Base-by-base conservation (phyloP, 1,284 basidiomycete genomes). In the Ceratobasidium sp. region DNA sequence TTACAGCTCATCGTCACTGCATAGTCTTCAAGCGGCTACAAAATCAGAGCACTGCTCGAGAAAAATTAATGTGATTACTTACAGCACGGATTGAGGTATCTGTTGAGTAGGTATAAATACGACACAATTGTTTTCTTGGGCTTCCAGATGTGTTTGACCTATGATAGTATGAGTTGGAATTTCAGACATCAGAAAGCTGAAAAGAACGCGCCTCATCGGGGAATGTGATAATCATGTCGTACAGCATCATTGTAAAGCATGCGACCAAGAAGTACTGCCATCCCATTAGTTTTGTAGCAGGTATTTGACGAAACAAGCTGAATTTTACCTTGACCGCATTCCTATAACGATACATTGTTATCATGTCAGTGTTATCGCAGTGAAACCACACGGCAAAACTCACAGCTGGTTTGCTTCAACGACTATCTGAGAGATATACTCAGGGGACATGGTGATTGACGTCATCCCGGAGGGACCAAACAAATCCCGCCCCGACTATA, bases 221-320 rank as follows among this genome's bases (percentile, higher is more conserved):
- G 13, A 78, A 42, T 3, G 78, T 78, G 28, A 75, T 42, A 65
- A 56, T 46, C 46, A 76, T 48, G 56, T 78, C 78, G 46, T 75
- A 78, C 3, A 76, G 46, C 33, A 78, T 59, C 20, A 78, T 66
- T 1, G 64, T 66, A 15, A 66, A 48, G 20, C 64, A 66, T 46
- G 64, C 64, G 6, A 50, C 28, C 13, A 66, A 33, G 64, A 66
- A 66, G n/a, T 66, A 66, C 64, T 66, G 5, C 38, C n/a, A 15
- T 5, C 10, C 12, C n/a, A 26, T 66, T 12, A 48, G 62, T 65
- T 44, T n/a, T 65, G 5, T 40, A 57, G 26, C 28, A 12, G 20
- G n/a, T 7, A 38, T 40, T 42, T 33, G 23, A 62, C 33, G 46
- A 48, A 48, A 48, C 9, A 17, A 17, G n/a, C 10, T n/a, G n/a